Evolutionary conservation across 768 basidiomycete species (phyloP), one percentile per base, ranked within the genome.

Genomic region (Tylopilus sp.): DNA sequence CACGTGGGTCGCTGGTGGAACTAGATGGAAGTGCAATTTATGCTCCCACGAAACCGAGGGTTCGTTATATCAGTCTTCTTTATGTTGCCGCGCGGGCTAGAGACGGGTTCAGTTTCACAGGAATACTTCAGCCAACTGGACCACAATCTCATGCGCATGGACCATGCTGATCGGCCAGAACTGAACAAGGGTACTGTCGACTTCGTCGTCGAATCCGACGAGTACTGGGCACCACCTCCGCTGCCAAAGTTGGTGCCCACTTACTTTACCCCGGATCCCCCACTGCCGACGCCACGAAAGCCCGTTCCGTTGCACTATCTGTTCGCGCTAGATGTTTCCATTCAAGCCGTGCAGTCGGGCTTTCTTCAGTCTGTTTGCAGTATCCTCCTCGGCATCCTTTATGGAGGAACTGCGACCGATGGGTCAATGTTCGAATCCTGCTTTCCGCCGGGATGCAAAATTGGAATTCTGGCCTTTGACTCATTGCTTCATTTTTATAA

Each of bases 151-250:
- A 77, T 86, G 61, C 80, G 94, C 26, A 69, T 91, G 40, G 95
- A 98, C 67, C 85, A 93, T 57, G 69, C 79, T 23, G 75, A 89
- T 50, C 82, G 93, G 8, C 90, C 88, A 17, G 97, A 99, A 68
- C 73, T 99, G 23, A 85, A 81, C 58, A 85, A 85, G 66, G 97
- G 97, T 2, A 98, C 94, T 1, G 79, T 97, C 44, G 97, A 98
- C 68, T 95, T 97, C 57, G 74, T 76, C 4, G 95, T 95, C 10
- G 78, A 86, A 0, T 64, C 64, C 0, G 73, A 83, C 55, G 82
- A 85, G 41, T 99, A 99, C 63, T 94, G 91, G 90, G 88, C 93
- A 3, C 74, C 79, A 31, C 79, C 85, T 41, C 83, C 88, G 12
- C 74, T 81, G 17, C 72, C 75, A 25, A 73, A 77, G 53, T 61